Base-by-base conservation (phyloP, 371 early-diverging fungal genomes). In the Rhizopus stolonifer region DNA sequence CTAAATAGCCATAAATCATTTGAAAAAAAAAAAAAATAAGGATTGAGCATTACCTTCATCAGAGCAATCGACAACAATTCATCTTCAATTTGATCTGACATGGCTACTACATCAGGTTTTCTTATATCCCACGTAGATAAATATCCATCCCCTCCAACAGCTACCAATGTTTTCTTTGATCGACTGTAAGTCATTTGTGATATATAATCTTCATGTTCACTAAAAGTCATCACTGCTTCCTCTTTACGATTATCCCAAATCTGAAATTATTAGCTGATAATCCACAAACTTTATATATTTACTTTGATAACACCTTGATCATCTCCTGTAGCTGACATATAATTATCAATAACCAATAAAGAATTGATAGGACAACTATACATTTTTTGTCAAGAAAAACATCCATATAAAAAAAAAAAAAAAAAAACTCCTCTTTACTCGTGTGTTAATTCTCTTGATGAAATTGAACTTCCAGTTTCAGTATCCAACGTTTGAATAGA, bases 1-100 rank as follows among this genome's bases (percentile, higher is more conserved):
- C 74, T 86, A 58, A 18, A 34, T 15, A 43, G 17, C 10, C 10
- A 18, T 36, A 14, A 29, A 10, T 29, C 4, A 29, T 29, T 29
- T 7, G 10, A 9, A 24, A 4, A 46, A 4, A 22, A 2, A 31
- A 38, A 46, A 36, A 33, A 40, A 17, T 39, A 38, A 22, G 3
- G n/a, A 14, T 10, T 7, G 31, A 4, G 10, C 17, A 9, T 46
- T 61, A 81, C 82, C 54, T 85, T 86, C 23, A 96, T 78, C 13
- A 92, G 57, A 7, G 77, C 69, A 13, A 93, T 75, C 9, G 87
- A 92, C 25, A 94, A 66, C 49, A 95, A 72, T 61, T 95, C 96
- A 61, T 94, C 95, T 40, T 95, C 95, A 66, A 91, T 82, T 49
- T 86, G 82, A 9, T 85, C 92, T 7, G 93, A 90, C 45, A 82